Percentiles rank a stretch among this genome's conserved stretches.
These are phyloP conservation scores for Globisporangium cystogenes DNA, from an alignment of 352 stramenopile genomes.

Conservation along the genomic window DNA sequence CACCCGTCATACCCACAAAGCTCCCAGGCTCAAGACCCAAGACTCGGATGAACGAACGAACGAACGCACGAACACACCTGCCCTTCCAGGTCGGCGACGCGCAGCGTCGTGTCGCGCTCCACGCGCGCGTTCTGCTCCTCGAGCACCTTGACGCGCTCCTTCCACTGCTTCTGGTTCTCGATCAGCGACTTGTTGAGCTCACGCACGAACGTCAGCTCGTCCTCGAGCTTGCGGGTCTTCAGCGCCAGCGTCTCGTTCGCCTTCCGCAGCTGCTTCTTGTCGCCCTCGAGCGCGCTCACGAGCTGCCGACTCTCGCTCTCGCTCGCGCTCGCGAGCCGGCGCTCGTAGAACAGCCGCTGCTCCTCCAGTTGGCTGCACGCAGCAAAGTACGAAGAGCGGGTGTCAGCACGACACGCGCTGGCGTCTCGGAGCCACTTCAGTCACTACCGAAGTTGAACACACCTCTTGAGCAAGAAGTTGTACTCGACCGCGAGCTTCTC, in stretches of 20 bases:
- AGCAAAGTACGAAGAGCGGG: neutral
- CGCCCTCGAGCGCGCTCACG: constrained; percentile 56
- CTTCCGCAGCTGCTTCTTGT: constrained; percentile 80
- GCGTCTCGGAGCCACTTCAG: too few species aligned
- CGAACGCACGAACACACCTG: constrained; percentile 31
- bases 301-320: constrained; percentile 53
- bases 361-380: constrained; percentile 89
- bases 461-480: constrained; percentile 95
- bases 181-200: constrained; percentile 87
- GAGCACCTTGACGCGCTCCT: constrained; percentile 62
- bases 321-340: constrained; percentile 48
- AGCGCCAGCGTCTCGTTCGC: constrained; percentile 52
- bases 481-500: constrained; percentile 95
- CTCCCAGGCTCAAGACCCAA: neutral
- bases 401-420: neutral
- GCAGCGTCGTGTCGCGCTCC: constrained; percentile 53
- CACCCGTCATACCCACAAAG: too few species aligned
- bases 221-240: constrained; percentile 73
- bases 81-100: constrained; percentile 71
- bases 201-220: constrained; percentile 77
- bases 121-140: constrained; percentile 62
- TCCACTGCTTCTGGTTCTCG: constrained; percentile 87
- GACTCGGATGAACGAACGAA: neutral
- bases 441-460: too few species aligned
- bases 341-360: constrained; percentile 93